Base-by-base conservation (phyloP, 2,329 filamentous ascomycete species). In the Stemphylium beticola region DNA sequence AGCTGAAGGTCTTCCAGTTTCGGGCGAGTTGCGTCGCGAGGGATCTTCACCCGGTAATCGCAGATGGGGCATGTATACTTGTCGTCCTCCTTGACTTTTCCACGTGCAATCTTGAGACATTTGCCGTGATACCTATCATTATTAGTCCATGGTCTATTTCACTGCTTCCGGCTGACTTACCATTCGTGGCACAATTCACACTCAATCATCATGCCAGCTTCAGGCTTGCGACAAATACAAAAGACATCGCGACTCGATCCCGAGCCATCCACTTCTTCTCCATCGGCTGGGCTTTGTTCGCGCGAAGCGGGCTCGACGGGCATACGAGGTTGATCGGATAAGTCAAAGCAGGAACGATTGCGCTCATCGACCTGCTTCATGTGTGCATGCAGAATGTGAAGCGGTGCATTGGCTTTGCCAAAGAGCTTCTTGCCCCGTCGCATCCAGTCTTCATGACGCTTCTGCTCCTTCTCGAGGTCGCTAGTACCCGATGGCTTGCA, bases 181-280 rank as follows among this genome's bases (percentile, higher is more conserved):
- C 95, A 99, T 79, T 99, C 95, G 69, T 97, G 93, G 76, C 95
- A 99, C 34, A 97, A 82, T 74, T 98, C 95, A 74, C 95, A 99
- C 77, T 99, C 95, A 67, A 99, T 98, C 95, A 99, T 99, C 89
- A 98, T 96, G 46, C 95, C 95, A 33, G 93, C 92, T 76, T 99
- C 95, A 6, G 92, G 86, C 60, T 88, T 91, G 55, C 95, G 87
- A 77, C 95, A 99, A 64, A 99, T 96, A 76, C 95, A 99, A 74
- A 98, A 99, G 0, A 98, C 93, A 72, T 98, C 93, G 78, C 87
- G 71, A 81, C 76, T 80, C 41, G 78, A 79, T 34, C 74, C 75
- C 43, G 78, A 78, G 18, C 77, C 79, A 61, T 81, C 79, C 1
- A 76, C 73, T 44, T 77, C 69, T 20, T 73, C 72, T 18, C 69